Conservation (phyloP, 2,329 filamentous ascomycete genomes). For the Fusarium xyrophilum region DNA sequence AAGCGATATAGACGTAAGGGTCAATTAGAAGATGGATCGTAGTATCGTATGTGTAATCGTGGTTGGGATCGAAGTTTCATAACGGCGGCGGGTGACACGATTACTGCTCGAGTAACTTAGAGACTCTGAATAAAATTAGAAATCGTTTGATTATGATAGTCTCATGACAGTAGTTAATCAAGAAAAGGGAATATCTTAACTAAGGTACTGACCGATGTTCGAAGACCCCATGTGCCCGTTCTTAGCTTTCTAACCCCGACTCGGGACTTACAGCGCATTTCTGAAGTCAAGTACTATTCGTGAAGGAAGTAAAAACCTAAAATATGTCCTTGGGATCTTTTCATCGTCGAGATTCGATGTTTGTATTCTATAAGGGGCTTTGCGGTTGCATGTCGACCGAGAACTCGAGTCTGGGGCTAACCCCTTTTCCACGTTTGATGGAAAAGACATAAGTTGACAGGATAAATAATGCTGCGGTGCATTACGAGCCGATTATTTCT, state of each 20-base stretch:
- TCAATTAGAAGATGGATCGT: not conserved
- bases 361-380: not conserved
- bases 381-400: not conserved
- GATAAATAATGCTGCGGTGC: no score
- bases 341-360: not conserved
- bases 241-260: not conserved
- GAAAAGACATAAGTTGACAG: not conserved
- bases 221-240: not conserved
- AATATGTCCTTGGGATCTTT: rapidly evolving
- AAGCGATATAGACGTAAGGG: not conserved
- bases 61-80: not conserved
- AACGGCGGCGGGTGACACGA: not conserved
- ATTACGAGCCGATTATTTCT: not conserved
- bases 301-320: not conserved
- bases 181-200: not conserved
- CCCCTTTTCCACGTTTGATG: not conserved
- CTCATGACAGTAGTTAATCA: not conserved
- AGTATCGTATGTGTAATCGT: not conserved
- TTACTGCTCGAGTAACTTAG: not conserved
- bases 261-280: not conserved
- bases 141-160: no score
- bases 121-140: not conserved
- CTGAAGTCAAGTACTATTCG: not conserved
- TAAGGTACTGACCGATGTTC: not conserved
- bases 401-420: not conserved